A percentile compares a stretch with the other conserved stretches of the same genome.
Evolutionary conservation across 352 stramenopile species (phyloP).

Genomic region (Paralagenidium karlingii): DNA sequence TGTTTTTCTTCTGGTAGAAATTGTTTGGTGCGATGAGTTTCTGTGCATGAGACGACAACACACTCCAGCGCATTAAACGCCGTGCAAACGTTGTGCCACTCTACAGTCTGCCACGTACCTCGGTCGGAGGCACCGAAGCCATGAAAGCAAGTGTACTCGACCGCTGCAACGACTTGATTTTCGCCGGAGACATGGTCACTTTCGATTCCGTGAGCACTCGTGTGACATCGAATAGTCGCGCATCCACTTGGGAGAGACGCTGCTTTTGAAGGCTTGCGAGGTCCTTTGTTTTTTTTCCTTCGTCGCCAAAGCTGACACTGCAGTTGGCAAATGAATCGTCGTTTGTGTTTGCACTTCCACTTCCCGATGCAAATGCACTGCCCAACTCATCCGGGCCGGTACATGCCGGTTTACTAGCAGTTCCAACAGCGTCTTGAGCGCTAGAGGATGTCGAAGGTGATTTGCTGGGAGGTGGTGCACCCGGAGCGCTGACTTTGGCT

Average conservation of each 20-base stretch:
- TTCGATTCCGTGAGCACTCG: neutral
- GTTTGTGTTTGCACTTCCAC: no score
- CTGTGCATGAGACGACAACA: constrained; percentile 20
- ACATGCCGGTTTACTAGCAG: neutral
- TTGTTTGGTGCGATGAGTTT: constrained; percentile 55
- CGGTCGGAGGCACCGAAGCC: neutral
- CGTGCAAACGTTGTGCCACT: neutral
- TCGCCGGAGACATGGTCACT: constrained; percentile 17
- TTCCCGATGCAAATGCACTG: neutral
- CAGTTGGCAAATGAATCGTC: no score
- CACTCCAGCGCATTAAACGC: no score
- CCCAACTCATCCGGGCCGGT: neutral
- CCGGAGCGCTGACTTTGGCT: constrained; percentile 9
- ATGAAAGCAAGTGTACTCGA: constrained; percentile 17
- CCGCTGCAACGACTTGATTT: constrained; percentile 29
- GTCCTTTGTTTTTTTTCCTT: no score
- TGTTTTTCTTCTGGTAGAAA: constrained; percentile 48
- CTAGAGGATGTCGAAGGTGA: neutral
- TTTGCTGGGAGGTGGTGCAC: neutral
- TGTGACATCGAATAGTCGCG: no score
- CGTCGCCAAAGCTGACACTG: no score
- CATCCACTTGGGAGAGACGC: no score
- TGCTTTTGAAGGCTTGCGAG: no score
- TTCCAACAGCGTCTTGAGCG: neutral
- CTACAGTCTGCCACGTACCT: neutral